Conservation (phyloP, 495 filamentous ascomycete species). For the Rostrohypoxylon terebratum region DNA sequence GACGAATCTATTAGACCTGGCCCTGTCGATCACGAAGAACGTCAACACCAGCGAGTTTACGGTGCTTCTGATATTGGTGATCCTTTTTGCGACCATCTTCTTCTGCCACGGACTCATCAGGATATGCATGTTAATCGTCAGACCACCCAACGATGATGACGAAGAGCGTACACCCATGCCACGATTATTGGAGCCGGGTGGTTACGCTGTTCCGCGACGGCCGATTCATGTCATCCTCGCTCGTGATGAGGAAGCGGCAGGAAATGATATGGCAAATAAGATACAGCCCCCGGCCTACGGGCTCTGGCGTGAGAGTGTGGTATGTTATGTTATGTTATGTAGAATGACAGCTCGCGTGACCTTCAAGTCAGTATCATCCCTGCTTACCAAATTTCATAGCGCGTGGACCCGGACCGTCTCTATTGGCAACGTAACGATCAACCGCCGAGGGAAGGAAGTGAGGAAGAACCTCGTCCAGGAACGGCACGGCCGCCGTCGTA, state of each 20-base stretch:
- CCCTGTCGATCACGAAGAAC: slow-evolving; percentile 70
- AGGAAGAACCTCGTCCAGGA: slow-evolving; percentile 40
- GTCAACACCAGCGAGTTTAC: slow-evolving; percentile 72
- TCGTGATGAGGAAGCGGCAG: slow-evolving; percentile 70
- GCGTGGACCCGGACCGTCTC: slow-evolving; percentile 81
- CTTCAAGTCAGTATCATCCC: not conserved
- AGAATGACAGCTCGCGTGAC: not conserved
- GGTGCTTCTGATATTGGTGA: slow-evolving; percentile 79
- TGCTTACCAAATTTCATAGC: slow-evolving; percentile 55
- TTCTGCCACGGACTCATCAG: slow-evolving; percentile 82
- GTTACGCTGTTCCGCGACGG: slow-evolving; percentile 69
- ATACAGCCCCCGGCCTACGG: slow-evolving; percentile 88
- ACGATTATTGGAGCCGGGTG: slow-evolving; percentile 60
- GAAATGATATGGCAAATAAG: slow-evolving; percentile 65
- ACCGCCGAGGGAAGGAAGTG: slow-evolving; percentile 28
- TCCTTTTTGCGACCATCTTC: slow-evolving; percentile 77
- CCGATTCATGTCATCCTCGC: slow-evolving; percentile 73
- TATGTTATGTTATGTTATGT: no score
- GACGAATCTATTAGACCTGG: slow-evolving; percentile 66
- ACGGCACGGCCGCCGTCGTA: slow-evolving; percentile 73
- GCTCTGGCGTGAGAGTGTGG: slow-evolving; percentile 83
- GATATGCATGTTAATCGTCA: slow-evolving; percentile 72
- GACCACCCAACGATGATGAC: slow-evolving; percentile 49
- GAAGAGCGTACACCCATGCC: slow-evolving; percentile 50
- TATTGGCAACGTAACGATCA: slow-evolving; percentile 77